Conservation (phyloP, 495 filamentous ascomycete genomes). For the Parathielavia appendiculata region DNA sequence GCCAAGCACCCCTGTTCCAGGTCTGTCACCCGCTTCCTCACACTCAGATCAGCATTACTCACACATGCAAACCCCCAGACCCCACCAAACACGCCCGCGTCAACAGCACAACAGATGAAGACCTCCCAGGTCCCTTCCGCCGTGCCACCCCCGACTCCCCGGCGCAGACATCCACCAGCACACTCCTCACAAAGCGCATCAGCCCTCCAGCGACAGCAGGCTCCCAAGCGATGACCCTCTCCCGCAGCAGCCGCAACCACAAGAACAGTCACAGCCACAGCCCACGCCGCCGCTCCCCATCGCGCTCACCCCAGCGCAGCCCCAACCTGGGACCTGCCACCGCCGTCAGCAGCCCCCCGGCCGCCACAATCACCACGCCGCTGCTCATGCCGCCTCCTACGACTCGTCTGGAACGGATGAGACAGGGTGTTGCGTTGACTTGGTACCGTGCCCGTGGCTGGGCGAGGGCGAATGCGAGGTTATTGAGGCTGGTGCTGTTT, state of each 20-base stretch:
- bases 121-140: constrained; percentile 24
- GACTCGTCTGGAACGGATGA: constrained; percentile 35
- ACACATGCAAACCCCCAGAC: constrained; percentile 22
- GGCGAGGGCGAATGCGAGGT: constrained; percentile 23
- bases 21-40: constrained; percentile 24
- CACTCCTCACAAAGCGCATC: constrained; percentile 6
- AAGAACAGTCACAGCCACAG: neutral
- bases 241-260: constrained; percentile 11
- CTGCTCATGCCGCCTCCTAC: constrained; percentile 58
- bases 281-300: constrained; percentile 3
- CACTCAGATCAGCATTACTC: neutral
- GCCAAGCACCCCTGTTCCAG: constrained; percentile 41
- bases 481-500: constrained; percentile 35
- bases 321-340: neutral
- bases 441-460: constrained; percentile 27
- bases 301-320: constrained; percentile 30
- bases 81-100: constrained; percentile 36
- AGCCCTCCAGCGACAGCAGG: neutral
- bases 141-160: constrained; percentile 26
- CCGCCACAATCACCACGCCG: constrained; percentile 35
- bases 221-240: constrained; percentile 12
- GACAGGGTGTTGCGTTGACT: constrained; percentile 31
- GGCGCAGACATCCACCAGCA: constrained; percentile 27
- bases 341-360: constrained; percentile 8
- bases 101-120: constrained; percentile 33